Conservation (phyloP, 1,284 basidiomycete species). For the Naganishia liquefaciens region DNA sequence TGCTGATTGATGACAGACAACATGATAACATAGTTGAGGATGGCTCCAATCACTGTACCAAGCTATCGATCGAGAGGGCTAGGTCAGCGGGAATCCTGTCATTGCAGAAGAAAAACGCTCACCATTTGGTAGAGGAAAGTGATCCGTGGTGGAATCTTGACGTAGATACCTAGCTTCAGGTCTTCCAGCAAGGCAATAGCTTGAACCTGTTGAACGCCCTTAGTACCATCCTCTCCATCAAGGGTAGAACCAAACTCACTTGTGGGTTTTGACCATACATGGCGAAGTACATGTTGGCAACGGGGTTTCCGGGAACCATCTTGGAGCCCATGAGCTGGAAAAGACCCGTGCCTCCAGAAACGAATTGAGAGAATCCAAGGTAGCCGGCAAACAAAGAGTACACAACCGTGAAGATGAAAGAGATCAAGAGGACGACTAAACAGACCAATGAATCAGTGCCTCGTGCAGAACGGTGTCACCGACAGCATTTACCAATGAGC, state of each 20-base stretch:
- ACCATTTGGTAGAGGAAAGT: slow-evolving; percentile 69
- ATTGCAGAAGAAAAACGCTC: neutral
- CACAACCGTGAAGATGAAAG: slow-evolving; percentile 61
- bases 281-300: slow-evolving; percentile 66
- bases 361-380: slow-evolving; percentile 54
- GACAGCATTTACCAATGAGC: slow-evolving; percentile 41
- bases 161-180: slow-evolving; percentile 74
- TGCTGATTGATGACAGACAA: slow-evolving; percentile 39
- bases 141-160: slow-evolving; percentile 70
- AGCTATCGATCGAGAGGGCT: neutral
- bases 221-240: neutral
- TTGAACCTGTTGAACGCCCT: slow-evolving; percentile 37
- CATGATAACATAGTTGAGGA: slow-evolving; percentile 42
- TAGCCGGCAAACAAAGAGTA: slow-evolving; percentile 62
- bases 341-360: slow-evolving; percentile 57
- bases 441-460: neutral
- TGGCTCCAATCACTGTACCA: slow-evolving; percentile 41
- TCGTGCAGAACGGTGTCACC: neutral
- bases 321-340: slow-evolving; percentile 69
- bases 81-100: neutral
- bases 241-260: neutral
- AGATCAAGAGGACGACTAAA: slow-evolving; percentile 55
- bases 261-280: slow-evolving; percentile 31
- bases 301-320: slow-evolving; percentile 64
- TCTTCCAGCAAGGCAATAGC: slow-evolving; percentile 59